Base-by-base conservation (phyloP, 2,329 filamentous ascomycete species). In the Cadophora luteo-olivacea region DNA sequence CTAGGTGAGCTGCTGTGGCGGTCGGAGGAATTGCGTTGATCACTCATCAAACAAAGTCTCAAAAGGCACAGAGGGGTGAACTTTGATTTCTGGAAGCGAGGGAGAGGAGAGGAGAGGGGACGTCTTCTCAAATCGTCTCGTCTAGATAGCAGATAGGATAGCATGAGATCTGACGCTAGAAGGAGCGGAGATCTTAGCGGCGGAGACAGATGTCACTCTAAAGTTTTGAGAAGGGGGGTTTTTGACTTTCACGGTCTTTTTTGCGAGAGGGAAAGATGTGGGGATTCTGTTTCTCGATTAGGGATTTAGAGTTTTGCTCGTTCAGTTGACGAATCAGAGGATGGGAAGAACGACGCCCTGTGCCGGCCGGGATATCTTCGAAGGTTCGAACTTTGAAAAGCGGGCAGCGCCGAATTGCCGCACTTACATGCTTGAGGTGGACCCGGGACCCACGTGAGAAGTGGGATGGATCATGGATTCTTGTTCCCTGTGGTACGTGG, bases 311-410 rank as follows among this genome's bases (percentile, higher is more conserved):
- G 12, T 45, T 29, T 41, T 60, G 57, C 57, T 60, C 57, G 57
- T 36, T 60, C 57, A 24, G 22, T 41, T 60, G 36, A 45, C 57
- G 57, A 60, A 60, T 60, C 57, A 60, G 33, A 45, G 36, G 57
- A 60, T 16, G 2, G 22, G 22, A 25, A 16, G 3, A 25, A 45
- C 22, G 36, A 41, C 8, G 36, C 33, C 14, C n/a, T 45, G 33
- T 41, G 33, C 57, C 33, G 57, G 33, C 33, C 36, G 33, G 4
- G n/a, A 58, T 29, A n/a, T 57, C 12, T 45, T 14, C 8, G 33
- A 36, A 36, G 11, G 33, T 36, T 14, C n/a, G 16, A 58, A 58
- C 33, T 58, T n/a, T 60, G 57, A 60, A 60, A 38, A 41, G 57
- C 36, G 22, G 33, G 57, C 29, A 33, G 45, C 45, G n/a, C 45